A percentile compares a stretch with the other conserved stretches of the same genome.
phyloP scores from a whole-genome alignment of 257 asterid genomes.

The Plantago ovata region DNA sequence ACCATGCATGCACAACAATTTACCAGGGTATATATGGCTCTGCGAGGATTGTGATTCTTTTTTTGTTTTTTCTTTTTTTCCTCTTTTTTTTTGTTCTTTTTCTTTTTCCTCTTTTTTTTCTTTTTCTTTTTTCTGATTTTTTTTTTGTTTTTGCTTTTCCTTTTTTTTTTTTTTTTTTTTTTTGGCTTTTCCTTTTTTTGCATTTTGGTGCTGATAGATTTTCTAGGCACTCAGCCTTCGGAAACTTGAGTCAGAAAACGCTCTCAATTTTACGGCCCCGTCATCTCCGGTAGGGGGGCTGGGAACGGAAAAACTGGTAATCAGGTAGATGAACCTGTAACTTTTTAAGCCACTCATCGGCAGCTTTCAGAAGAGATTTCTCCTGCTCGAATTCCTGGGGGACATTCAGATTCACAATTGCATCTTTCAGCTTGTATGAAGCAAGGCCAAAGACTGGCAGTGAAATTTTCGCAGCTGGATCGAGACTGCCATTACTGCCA shows the following conservation, averaged over 20 bases:
- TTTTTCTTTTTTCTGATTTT: background rate
- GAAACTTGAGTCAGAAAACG: constrained; percentile 12
- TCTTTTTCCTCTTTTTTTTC: background rate
- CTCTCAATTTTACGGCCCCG: background rate
- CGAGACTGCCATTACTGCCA: constrained; percentile 29
- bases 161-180: background rate
- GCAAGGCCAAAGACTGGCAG: constrained; percentile 81
- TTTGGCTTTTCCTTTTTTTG: background rate
- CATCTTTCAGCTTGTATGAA: constrained; percentile 64
- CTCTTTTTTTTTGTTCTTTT: constrained; percentile 10
- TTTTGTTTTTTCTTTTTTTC: constrained; percentile 23
- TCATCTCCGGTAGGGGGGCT: constrained; percentile 44
- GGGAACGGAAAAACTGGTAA: constrained; percentile 55
- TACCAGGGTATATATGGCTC: constrained; percentile 18
- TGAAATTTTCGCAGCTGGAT: constrained; percentile 45
- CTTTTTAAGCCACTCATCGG: constrained; percentile 53
- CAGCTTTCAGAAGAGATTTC: constrained; percentile 51
- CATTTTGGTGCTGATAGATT: no score
- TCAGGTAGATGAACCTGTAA: constrained; percentile 60
- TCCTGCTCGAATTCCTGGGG: constrained; percentile 67
- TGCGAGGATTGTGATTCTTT: background rate
- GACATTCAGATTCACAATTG: constrained; percentile 49
- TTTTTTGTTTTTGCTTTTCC: background rate
- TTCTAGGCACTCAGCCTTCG: no score
- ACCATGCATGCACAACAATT: constrained; percentile 41